Conservation (phyloP, 352 stramenopile species). For the Pythium coloratum region DNA sequence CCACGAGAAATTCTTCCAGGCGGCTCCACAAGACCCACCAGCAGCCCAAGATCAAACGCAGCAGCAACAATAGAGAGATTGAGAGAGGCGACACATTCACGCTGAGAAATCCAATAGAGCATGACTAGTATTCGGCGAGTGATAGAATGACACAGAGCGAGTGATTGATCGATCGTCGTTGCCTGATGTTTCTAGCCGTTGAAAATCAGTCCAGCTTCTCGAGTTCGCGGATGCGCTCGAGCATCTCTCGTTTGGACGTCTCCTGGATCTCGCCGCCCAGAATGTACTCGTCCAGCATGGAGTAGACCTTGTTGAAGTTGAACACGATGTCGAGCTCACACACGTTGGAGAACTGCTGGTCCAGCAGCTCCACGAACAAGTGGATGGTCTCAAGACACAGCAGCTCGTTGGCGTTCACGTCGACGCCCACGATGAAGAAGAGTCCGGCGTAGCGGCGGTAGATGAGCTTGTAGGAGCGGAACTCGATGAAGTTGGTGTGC, state of each 20-base stretch:
- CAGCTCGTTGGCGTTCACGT: slow-evolving; percentile 97
- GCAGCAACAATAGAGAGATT: slow-evolving; percentile 1
- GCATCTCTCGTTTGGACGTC: slow-evolving; percentile 91
- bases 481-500: slow-evolving; percentile 97
- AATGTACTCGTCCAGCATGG: slow-evolving; percentile 95
- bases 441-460: slow-evolving; percentile 98
- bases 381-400: slow-evolving; percentile 98
- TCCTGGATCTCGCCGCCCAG: slow-evolving; percentile 93
- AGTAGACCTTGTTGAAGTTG: slow-evolving; percentile 96
- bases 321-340: slow-evolving; percentile 97
- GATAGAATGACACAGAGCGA: background rate
- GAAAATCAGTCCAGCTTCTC: slow-evolving; percentile 86
- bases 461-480: slow-evolving; percentile 99
- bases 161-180: background rate
- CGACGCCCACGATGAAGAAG: slow-evolving; percentile 98
- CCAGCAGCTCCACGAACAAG: slow-evolving; percentile 97
- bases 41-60: background rate
- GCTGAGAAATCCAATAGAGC: background rate
- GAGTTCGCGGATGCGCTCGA: slow-evolving; percentile 90
- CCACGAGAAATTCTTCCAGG: slow-evolving; percentile 49
- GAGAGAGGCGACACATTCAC: slow-evolving; percentile 1
- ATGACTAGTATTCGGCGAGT: background rate
- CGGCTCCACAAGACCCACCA: background rate
- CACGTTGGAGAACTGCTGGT: slow-evolving; percentile 99
- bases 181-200: too few relatives aligned